Base-by-base conservation (phyloP, 2,329 filamentous ascomycete species). In the Helminthosporium solani region DNA sequence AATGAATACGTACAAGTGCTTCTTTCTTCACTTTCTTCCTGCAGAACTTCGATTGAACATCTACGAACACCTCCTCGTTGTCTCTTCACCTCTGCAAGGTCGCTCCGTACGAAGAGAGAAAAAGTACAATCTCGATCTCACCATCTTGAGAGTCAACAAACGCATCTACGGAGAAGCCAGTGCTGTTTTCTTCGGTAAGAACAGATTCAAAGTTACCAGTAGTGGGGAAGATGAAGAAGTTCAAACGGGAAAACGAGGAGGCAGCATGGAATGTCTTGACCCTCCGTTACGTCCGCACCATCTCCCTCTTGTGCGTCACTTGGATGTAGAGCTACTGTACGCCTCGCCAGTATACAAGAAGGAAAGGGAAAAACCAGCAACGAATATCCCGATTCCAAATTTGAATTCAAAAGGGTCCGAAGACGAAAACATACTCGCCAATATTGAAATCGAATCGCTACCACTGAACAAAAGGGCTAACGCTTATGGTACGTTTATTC, bases 121-220 rank as follows among this genome's bases (percentile, higher is more conserved):
- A 49, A 53, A 54, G 44, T 70, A 68, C 51, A 51, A 56, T n/a
- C 54, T 65, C 3, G 60, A 66, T 23, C 66, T 71, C 5, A 53
- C 54, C 27, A 64, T 75, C 36, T 61, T 75, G 2, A 58, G 67
- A 14, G 59, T 58, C 18, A 73, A 64, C 54, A 68, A 64, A 39
- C 65, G 68, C 25, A 64, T 75, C 47, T 60, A 74, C 57, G 61
- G 65, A 23, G 73, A 75, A 60, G 70, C 73, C 1, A 63, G 66
- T 20, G 58, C 58, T 20, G 60, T 72, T 19, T 71, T 75, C 46
- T 73, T 72, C 50, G 62, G 62, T 45, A 70, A 68, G 46, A 75
- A 75, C 50, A 63, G 57, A 8, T 72, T 75, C 52, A 50, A 52
- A 33, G 46, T 68, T 36, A 59, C 54, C 19, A 58, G 55, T 3